A percentile compares a stretch with the other conserved stretches of the same genome.
Evolutionary conservation across 805 yeast genomes (phyloP).

Genomic region (Wickerhamiella qilinensis): DNA sequence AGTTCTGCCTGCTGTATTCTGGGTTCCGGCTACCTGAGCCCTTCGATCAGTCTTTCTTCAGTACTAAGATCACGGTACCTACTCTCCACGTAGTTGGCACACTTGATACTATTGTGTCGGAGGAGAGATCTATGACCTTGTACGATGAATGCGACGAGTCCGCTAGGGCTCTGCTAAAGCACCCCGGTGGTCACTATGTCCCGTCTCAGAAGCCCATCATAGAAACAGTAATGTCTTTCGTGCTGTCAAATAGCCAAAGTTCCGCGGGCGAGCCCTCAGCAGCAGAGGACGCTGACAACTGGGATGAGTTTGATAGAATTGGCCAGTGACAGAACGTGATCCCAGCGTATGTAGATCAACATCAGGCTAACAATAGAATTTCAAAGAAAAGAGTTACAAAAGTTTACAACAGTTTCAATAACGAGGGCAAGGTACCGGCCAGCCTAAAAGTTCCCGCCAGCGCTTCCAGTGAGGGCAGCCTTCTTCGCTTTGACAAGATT

Average conservation of each 20-base stretch:
- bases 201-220: conserved; percentile 61
- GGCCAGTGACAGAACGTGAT: too few species aligned
- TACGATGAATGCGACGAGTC: conserved; percentile 33
- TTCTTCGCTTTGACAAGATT: conserved; percentile 18
- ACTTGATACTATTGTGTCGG: conserved; percentile 70
- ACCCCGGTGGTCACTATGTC: conserved; percentile 95
- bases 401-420: too few species aligned
- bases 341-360: too few species aligned
- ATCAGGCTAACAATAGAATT: too few species aligned
- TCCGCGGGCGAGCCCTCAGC: background rate
- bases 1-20: conserved; percentile 62
- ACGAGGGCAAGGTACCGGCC: too few species aligned
- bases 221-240: conserved; percentile 19
- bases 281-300: conserved; percentile 14
- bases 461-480: conserved; percentile 14
- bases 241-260: background rate
- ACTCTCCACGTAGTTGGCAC: conserved; percentile 76
- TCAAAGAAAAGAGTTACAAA: too few species aligned
- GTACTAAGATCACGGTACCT: conserved; percentile 20
- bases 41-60: conserved; percentile 19
- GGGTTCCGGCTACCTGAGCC: conserved; percentile 30
- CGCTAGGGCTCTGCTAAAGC: conserved; percentile 38
- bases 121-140: conserved; percentile 48
- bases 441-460: too few species aligned
- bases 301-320: conserved; percentile 25